Base-by-base conservation (phyloP, 305 asterid genomes). In the Galium porrigens region DNA sequence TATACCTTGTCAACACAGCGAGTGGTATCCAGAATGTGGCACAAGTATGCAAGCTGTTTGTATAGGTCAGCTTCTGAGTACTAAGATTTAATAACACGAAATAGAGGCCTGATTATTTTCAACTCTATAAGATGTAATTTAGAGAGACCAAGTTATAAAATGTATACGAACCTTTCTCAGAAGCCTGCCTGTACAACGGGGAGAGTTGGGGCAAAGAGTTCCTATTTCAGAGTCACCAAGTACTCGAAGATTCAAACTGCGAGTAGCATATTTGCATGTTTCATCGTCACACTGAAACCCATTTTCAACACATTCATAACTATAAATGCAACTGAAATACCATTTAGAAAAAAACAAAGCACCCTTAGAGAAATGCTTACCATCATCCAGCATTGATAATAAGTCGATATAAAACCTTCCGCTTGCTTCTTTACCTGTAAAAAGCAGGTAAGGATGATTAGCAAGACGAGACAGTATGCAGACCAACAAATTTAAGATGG, bases 181-280 rank as follows among this genome's bases (percentile, higher is more conserved):
- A 17, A 94, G 94, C 68, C 76, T 91, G 42, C 99, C 97, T 33
- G 81, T 87, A 39, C 97, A 94, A 57, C 74, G 85, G 58, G 97
- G 97, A 69, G 89, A 94, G 69, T 89, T 89, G 59, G 96, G 97
- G 80, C 99, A 94, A 60, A 81, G 76, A 27, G 97, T 94, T 73
- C 99, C 99, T 76, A 88, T 79, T 70, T 85, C 86, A 1, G 86
- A 82, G 65, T 87, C 96, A 25, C 96, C 96, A 39, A 89, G 67
- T 49, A 80, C 82, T 59, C 92, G 87, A 70, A 87, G 85, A 73
- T 83, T 94, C 79, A 89, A 78, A 73, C 94, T 78, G 32, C 92
- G 92, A 8, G 94, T 78, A n/a, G 83, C 76, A 78, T 80, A 89
- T 61, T 82, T 84, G 89, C 99, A 94, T 15, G 94, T 89, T 82